Evolutionary conservation across 768 basidiomycete genomes (phyloP), one percentile per base, ranked within the genome.

Genomic region (Leccinum rimulosum): DNA sequence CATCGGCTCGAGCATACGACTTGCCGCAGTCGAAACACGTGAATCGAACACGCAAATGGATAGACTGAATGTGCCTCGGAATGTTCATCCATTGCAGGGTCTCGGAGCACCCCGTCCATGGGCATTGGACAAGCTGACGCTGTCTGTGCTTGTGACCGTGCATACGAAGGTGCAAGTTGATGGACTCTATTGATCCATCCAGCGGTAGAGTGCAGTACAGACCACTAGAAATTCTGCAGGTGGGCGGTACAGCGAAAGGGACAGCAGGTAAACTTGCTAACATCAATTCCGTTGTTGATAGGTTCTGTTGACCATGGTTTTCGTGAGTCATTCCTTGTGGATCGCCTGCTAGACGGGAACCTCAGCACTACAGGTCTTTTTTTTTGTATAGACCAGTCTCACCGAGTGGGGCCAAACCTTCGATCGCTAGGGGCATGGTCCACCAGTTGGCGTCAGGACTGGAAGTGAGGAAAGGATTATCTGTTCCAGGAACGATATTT

Each of bases 121-220:
- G 56, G 33, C 57, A 67, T 6, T 6, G 53, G 25, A 59, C 51
- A 25, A 14, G 2, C 31, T 30, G 43, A 14, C 35, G 38, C 19
- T 50, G 51, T 9, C 43, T 54, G 28, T 68, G 54, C 28, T 50
- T 58, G 15, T 59, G 43, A 10, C 50, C 50, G 27, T 68, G 66
- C 28, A 55, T 22, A 22, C 36, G 57, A 22, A 67, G 55, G 35
- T 67, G 66, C 27, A 3, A 14, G 27, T 49, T 54, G 38, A 65
- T 56, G 47, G 59, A 54, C 4, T 10, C 9, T 30, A 22, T 11
- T 1, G 57, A 56, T 35, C 25, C 43, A 4, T 54, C 35, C 14
- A 62, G 45, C 1, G 52, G 54, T 12, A 17, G 25, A 28, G 19
- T 10, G 12, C 66, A 67, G 22, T 35, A 12, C 19, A 47, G 40